Conservation (phyloP, 2,329 filamentous ascomycete species). For the Fusarium falciforme region DNA sequence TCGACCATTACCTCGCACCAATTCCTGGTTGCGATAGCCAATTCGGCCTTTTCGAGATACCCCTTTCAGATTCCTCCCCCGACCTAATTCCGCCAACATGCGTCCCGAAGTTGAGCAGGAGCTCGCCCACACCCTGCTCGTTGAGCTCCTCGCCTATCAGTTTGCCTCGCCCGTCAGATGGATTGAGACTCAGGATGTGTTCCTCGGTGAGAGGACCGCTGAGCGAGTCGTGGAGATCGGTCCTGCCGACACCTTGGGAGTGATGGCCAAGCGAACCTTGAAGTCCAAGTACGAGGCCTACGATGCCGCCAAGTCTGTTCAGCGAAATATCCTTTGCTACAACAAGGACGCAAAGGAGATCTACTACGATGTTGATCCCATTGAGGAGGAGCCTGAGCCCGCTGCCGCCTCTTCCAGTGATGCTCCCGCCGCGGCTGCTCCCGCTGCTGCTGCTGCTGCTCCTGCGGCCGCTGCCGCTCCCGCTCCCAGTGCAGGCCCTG, state of each 20-base stretch:
- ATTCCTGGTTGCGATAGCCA: conserved; percentile 41
- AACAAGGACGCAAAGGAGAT: conserved; percentile 99
- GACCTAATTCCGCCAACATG: conserved; percentile 69
- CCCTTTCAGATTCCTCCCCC: conserved; percentile 41
- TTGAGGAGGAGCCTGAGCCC: conserved; percentile 87
- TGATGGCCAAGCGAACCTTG: conserved; percentile 96
- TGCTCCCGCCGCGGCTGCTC: conserved; percentile 62
- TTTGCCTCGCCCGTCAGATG: conserved; percentile 99
- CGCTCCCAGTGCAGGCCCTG: conserved; percentile 82
- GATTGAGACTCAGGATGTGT: conserved; percentile 99
- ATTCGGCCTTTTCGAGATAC: conserved; percentile 46
- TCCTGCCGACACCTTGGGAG: conserved; percentile 94
- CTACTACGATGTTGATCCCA: conserved; percentile 97
- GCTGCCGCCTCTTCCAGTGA: conserved; percentile 61
- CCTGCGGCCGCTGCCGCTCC: conserved; percentile 67
- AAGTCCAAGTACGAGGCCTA: conserved; percentile 99
- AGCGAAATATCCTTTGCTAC: conserved; percentile 98
- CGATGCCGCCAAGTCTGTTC: conserved; percentile 94
- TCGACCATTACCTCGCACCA: conserved; percentile 39
- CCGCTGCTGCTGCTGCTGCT: conserved; percentile 66
- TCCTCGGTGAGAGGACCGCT: conserved; percentile 93
- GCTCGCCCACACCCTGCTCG: conserved; percentile 96
- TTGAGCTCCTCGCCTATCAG: conserved; percentile 98
- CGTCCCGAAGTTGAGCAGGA: conserved; percentile 99
- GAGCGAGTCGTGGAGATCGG: conserved; percentile 98